These are phyloP conservation scores for Remersonia thermophila DNA, from an alignment of 2,329 filamentous ascomycete species.

Conservation along the genomic window DNA sequence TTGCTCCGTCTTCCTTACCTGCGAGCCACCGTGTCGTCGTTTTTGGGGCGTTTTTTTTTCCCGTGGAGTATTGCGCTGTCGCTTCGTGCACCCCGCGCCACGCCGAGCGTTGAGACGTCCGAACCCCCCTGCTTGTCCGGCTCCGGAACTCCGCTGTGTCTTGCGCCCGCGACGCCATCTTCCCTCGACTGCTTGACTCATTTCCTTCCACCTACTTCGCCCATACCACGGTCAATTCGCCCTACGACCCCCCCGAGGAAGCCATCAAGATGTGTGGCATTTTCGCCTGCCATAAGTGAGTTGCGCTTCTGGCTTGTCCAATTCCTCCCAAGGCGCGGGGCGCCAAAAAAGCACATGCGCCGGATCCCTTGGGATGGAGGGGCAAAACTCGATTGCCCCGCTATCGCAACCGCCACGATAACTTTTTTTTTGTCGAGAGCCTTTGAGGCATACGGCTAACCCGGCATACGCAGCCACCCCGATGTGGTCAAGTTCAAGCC, in stretches of 20 bases:
- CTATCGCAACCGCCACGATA: slow-evolving; percentile 16
- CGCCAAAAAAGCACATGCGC: too few species aligned
- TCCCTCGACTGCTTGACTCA: slow-evolving; percentile 13
- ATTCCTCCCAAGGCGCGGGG: slow-evolving; percentile 1
- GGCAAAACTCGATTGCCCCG: slow-evolving; percentile 22
- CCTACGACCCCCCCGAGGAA: slow-evolving; percentile 2
- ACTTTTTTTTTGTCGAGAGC: background rate
- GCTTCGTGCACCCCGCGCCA: too few species aligned
- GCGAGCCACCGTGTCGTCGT: too few species aligned
- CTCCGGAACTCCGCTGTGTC: too few species aligned
- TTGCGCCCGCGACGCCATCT: too few species aligned
- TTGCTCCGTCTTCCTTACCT: too few species aligned
- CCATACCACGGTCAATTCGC: slow-evolving; percentile 5
- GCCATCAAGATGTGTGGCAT: slow-evolving; percentile 71
- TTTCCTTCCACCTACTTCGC: slow-evolving; percentile 9
- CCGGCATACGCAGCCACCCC: slow-evolving; percentile 50
- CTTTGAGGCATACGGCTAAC: slow-evolving; percentile 3
- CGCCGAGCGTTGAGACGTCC: too few species aligned
- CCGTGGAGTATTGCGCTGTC: too few species aligned
- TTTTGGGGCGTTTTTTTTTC: too few species aligned
- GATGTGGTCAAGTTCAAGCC: slow-evolving; percentile 96
- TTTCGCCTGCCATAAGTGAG: slow-evolving; percentile 85
- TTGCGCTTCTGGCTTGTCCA: slow-evolving; percentile 10
- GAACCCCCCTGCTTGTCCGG: too few species aligned
- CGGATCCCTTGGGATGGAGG: slow-evolving; percentile 21